phyloP scores from a whole-genome alignment of 352 stramenopile species.

The Globisporangium nunn region DNA sequence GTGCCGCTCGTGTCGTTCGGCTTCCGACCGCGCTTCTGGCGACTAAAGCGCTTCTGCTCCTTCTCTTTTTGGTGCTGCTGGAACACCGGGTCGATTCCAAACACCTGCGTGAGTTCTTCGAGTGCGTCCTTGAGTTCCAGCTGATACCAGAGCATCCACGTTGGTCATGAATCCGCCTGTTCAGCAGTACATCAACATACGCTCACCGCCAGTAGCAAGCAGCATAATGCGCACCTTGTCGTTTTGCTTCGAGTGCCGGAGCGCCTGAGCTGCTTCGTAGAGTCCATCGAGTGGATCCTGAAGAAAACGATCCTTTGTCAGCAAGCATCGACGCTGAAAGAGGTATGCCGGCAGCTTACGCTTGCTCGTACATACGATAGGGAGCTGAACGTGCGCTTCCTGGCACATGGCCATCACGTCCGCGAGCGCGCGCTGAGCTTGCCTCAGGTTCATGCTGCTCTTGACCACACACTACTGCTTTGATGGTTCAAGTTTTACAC shows the following conservation, averaged over 20 bases:
- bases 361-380: conserved; percentile 16
- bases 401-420: conserved; percentile 58
- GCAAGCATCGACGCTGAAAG: not conserved
- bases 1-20: conserved; percentile 8
- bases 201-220: not conserved
- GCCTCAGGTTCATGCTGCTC: conserved; percentile 53
- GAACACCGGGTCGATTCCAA: conserved; percentile 42
- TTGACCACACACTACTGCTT: not conserved
- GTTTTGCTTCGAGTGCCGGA: conserved; percentile 31
- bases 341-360: not conserved
- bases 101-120: conserved; percentile 50
- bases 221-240: conserved; percentile 21
- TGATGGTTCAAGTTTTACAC: not conserved
- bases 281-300: conserved; percentile 35
- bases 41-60: conserved; percentile 27
- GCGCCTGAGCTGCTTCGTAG: conserved; percentile 26
- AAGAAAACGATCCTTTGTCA: not conserved
- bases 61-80: conserved; percentile 36
- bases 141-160: conserved; percentile 6
- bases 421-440: conserved; percentile 50
- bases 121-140: conserved; percentile 38
- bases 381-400: conserved; percentile 47
- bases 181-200: too few species aligned
- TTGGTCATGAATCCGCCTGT: not conserved
- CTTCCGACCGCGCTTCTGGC: conserved; percentile 22